Evolutionary conservation across 208 protist genomes (phyloP).

Genomic region (Herpetomonas tarakana): DNA sequence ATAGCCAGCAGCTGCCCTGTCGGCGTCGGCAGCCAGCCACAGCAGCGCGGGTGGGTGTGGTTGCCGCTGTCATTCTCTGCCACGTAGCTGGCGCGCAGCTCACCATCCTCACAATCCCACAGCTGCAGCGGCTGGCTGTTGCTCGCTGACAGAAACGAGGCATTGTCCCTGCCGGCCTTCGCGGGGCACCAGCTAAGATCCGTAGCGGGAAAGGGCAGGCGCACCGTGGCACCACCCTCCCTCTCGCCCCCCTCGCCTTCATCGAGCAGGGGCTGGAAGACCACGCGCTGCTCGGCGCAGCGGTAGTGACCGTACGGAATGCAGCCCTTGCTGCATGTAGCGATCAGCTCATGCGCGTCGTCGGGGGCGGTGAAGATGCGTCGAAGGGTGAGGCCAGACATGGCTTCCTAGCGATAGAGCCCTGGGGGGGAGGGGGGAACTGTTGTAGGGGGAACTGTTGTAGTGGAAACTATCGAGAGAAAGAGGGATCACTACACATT

Average conservation of each 20-base stretch:
- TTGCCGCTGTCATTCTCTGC: slow-evolving; percentile 53
- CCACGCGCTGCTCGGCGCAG: neutral
- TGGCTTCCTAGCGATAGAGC: neutral
- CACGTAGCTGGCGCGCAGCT: slow-evolving; percentile 65
- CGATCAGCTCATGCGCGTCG: slow-evolving; percentile 35
- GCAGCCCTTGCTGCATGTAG: slow-evolving; percentile 30
- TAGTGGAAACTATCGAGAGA: too few relatives aligned
- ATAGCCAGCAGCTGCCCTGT: slow-evolving; percentile 22
- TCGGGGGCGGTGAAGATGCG: slow-evolving; percentile 61
- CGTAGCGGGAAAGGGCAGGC: slow-evolving; percentile 59
- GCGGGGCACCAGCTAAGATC: slow-evolving; percentile 80
- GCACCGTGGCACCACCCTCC: slow-evolving; percentile 15
- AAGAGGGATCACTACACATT: too few relatives aligned
- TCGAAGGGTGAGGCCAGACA: slow-evolving; percentile 27
- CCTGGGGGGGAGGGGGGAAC: too few relatives aligned
- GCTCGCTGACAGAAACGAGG: slow-evolving; percentile 57
- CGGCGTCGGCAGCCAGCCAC: slow-evolving; percentile 35
- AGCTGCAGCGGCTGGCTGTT: slow-evolving; percentile 65
- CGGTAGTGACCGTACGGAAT: neutral
- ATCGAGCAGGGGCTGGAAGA: neutral
- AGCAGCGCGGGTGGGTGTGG: slow-evolving; percentile 34
- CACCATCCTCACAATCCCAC: slow-evolving; percentile 65
- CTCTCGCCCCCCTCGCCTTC: neutral
- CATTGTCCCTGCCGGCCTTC: slow-evolving; percentile 36
- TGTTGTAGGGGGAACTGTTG: too few relatives aligned